These are phyloP conservation scores for Artemisia tridentata DNA, from an alignment of 129 eudicot species.

Conservation along the genomic window DNA sequence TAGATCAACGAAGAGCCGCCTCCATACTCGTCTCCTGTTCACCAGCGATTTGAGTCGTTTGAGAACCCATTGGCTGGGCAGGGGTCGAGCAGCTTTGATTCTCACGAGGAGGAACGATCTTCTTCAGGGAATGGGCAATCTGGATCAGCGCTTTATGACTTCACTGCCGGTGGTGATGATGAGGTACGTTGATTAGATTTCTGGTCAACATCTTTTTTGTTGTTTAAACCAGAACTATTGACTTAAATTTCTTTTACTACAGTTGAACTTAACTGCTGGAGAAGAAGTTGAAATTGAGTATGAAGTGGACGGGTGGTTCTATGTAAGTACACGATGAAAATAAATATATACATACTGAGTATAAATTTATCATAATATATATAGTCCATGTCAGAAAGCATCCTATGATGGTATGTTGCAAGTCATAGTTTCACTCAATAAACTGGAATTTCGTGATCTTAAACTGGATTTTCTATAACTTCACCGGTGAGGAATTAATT, in stretches of 20 bases:
- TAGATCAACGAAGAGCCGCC: conserved; percentile 95
- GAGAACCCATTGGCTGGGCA: conserved; percentile 84
- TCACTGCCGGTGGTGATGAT: conserved; percentile 98
- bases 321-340: conserved; percentile 56
- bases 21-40: conserved; percentile 72
- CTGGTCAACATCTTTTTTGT: neutral
- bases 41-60: conserved; percentile 78
- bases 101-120: conserved; percentile 66
- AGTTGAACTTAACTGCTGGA: conserved; percentile 89
- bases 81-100: conserved; percentile 67
- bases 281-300: conserved; percentile 91
- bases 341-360: neutral
- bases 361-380: neutral
- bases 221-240: neutral
- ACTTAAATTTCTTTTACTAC: conserved; percentile 16
- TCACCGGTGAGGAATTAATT: conserved; percentile 6
- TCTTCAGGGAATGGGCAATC: conserved; percentile 60
- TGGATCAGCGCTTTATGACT: conserved; percentile 94
- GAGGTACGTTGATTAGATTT: conserved; percentile 50
- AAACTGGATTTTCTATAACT: neutral
- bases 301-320: conserved; percentile 99
- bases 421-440: neutral
- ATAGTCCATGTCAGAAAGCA: neutral
- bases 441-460: neutral
- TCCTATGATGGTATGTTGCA: neutral